Evolutionary conservation across 2,329 filamentous ascomycete species (phyloP), one percentile per base, ranked within the genome.

Genomic region (Ophiostoma sp.): DNA sequence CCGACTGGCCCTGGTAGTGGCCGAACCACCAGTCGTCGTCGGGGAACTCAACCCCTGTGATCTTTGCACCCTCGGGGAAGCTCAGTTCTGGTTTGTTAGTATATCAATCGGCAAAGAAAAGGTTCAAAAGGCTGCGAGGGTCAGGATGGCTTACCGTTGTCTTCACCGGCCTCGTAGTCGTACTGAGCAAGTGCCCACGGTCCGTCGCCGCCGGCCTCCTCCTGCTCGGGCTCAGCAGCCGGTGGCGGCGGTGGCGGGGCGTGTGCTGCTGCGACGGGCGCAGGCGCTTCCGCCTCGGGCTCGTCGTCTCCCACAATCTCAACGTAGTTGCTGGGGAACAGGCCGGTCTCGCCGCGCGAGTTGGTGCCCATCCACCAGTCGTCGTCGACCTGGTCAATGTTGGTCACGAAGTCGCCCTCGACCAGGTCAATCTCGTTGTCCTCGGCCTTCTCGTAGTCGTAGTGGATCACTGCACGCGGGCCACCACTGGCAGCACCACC

Each of bases 351-450:
- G 74, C 95, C 95, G 71, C 83, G 84, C 36, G 84, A 81, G 80
- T 98, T 99, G 73, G 90, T 91, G 60, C 96, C 95, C 85, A 97
- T 90, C 95, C 95, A 99, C 95, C 95, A 99, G 76, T 99, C 94
- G 66, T 96, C 90, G 74, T 98, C 95, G 2, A 99, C 92, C 91
- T 96, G 96, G 71, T 98, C 92, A 74, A 99, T 97, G 76, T 97
- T 89, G 38, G 86, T 93, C 49, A 99, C 89, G 72, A 89, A 86
- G 74, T 97, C 91, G 71, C 93, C 93, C 79, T 99, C 95, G 40
- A 86, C 84, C 18, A 99, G 84, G 72, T 97, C 93, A 69, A 99
- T 86, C 79, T 99, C 95, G 75, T 99, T 99, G 73, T 97, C 93
- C 78, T 99, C 95, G 0, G 93, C 93, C 80, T 96, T 97, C 75